Base-by-base conservation (phyloP, 164 flowering plant species). In the Vitis rotundifolia region DNA sequence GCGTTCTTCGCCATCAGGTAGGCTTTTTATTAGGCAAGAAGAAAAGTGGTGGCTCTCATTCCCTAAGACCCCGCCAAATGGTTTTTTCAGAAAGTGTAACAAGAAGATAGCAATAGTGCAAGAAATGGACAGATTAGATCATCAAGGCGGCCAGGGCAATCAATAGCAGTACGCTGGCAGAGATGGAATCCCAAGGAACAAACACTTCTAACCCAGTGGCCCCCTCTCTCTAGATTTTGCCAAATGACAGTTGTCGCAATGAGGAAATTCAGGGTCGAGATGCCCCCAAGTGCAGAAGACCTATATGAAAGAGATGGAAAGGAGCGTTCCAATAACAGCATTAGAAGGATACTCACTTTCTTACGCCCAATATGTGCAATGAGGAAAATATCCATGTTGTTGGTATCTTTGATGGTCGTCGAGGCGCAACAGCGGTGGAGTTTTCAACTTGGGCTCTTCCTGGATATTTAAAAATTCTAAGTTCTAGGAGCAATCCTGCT, bases 401-500 rank as follows among this genome's bases (percentile, higher is more conserved):
- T 83, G 98, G 96, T 47, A 86, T 95, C 74, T 95, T 92, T 71
- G 99, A 95, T 83, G 99, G 99, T 71, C 99, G 92, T 83, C 88
- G 97, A 91, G 98, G 98, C 84, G 92, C 91, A 47, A 98, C 89
- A 47, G 99, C 99, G 71, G 98, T 97, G 55, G 99, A 95, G 80
- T 95, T 92, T 82, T 87, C 97, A 9, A 90, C 83, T 75, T 81
- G 80, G 68, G 97, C 94, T 18, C 70, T 95, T 65, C 99, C 98
- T 8, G 86, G 86, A 44, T 14, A 59, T 48, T 18, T 2, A n/a
- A 10, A 37, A 53, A 62, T 29, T n/a, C n/a, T 2, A 29, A 29
- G 4, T 2, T 29, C 2, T 2, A 29, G 4, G 2, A 29, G 75
- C 88, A 92, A 94, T 66, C 97, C 99, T 57, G 58, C 83, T 49